Evolutionary conservation across 768 basidiomycete genomes (phyloP), one percentile per base, ranked within the genome.

Genomic region (Dacryopinax spathularia): DNA sequence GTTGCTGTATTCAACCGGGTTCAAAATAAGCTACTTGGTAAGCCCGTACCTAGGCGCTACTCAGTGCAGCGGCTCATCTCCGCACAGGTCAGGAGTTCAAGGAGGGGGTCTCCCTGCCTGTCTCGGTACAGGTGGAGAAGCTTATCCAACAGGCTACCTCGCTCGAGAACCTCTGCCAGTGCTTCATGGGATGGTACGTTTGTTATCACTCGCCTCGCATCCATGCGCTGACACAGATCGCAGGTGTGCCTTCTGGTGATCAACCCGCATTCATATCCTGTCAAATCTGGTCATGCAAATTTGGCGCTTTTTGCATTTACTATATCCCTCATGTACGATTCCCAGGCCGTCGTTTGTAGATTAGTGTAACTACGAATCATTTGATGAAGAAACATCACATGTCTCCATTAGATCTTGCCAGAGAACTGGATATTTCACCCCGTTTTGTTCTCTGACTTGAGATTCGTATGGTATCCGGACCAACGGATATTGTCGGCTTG

Each of bases 131-230:
- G 73, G 96, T 99, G 13, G 90, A 93, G 70, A 87, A 88, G 72
- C 78, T 99, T 62, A 97, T 99, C 66, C 81, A 86, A 66, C 91
- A 98, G 73, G 91, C 96, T 3, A 96, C 89, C 2, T 87, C 90
- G 15, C 73, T 97, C 43, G 94, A 97, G 74, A 96, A 98, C 73
- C 82, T 98, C 1, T 96, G 92, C 73, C 94, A 95, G 72, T 93
- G 91, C 70, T 96, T 95, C 78, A 89, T 91, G 66, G 93, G 93
- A 73, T 95, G 92, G 93, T 87, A 69, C 62, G 82, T 72, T 22
- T 7, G 20, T 43, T 62, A 5, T 9, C 41, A 22, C 43, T 15
- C 25, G 18, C 16, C 27, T 13, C 22, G 35, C 37, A 48, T 34
- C 9, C 33, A 22, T n/a, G 33, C 25, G 29, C 33, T 1, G 2